Conservation (phyloP, 179 eudicot species). For the Amaranthus tricolor region DNA sequence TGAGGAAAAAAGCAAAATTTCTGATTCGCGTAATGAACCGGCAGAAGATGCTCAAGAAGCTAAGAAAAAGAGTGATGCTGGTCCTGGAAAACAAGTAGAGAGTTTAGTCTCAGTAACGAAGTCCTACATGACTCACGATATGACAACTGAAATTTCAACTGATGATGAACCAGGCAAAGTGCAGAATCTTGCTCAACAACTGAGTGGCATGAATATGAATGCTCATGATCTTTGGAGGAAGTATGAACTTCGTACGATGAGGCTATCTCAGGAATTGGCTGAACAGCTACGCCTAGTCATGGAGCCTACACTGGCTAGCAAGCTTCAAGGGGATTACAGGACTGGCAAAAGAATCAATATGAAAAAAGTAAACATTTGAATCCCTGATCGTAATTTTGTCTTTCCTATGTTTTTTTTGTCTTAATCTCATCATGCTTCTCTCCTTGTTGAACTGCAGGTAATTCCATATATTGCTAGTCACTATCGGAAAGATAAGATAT, state of each 20-base stretch:
- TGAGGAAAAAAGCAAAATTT: constrained; percentile 32
- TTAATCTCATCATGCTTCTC: constrained; percentile 8
- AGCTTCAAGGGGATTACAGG: constrained; percentile 95
- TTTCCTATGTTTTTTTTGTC: not conserved
- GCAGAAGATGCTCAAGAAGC: constrained; percentile 38
- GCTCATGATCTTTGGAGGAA: constrained; percentile 75
- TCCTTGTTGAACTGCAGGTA: constrained; percentile 45
- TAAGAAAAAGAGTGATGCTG: constrained; percentile 19
- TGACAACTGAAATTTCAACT: constrained; percentile 33
- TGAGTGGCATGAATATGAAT: constrained; percentile 42
- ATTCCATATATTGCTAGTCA: constrained; percentile 91
- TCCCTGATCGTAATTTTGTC: not conserved
- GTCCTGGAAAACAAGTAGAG: constrained; percentile 34
- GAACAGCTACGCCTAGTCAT: constrained; percentile 93
- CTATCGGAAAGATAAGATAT: constrained; percentile 92
- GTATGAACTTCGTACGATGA: constrained; percentile 70
- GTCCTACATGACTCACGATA: constrained; percentile 42
- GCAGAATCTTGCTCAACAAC: constrained; percentile 39
- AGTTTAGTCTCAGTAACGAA: constrained; percentile 62
- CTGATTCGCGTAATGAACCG: constrained; percentile 31
- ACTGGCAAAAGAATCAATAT: constrained; percentile 99
- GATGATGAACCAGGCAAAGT: constrained; percentile 48
- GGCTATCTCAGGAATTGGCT: constrained; percentile 94
- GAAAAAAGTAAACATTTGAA: constrained; percentile 66
- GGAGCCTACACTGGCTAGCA: constrained; percentile 98